Base-by-base conservation (phyloP, 768 basidiomycete species). In the Mrakia frigida region DNA sequence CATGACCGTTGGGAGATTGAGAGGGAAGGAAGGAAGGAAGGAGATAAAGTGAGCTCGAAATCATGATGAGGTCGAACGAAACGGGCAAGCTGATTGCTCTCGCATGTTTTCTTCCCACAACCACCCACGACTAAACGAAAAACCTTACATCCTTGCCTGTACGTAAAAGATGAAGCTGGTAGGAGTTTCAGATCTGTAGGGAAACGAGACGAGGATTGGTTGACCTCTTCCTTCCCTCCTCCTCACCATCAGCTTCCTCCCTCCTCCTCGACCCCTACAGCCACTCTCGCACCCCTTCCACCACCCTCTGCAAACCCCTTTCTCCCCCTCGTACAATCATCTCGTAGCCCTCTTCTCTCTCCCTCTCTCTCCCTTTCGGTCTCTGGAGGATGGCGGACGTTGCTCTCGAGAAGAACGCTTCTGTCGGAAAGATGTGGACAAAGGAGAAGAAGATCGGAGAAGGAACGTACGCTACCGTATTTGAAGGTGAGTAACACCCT, bases 381-480 rank as follows among this genome's bases (percentile, higher is more conserved):
- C 25, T 41, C 33, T 3, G 14, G n/a, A n/a, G 16, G 46, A 77
- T 77, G 75, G 71, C 75, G 56, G 75, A 77, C 70, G 23, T 46
- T 9, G 75, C 75, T 52, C 53, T 65, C 50, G 61, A 77, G 69
- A 70, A 70, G 28, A 77, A 77, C 52, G 69, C 56, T 11, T 56
- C 75, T 28, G 46, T 70, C 37, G n/a, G n/a, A n/a, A 63, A 61
- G 61, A 25, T 31, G 43, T 77, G 63, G 63, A 61, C 67, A 35
- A 86, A 86, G 81, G 85, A 85, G 68, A 81, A 83, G 74, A 85
- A 86, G 79, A 82, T 86, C 37, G 86, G 86, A 77, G 86, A 87
- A 78, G 97, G 97, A 84, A 91, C 95, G 21, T 99, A 94, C 82
- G 95, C 96, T 72, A 94, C 95, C 63, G 94, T 98, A 3, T 98